These are phyloP conservation scores for Trichoderma sp. DNA, from an alignment of 2,329 filamentous ascomycete genomes.

Conservation along the genomic window DNA sequence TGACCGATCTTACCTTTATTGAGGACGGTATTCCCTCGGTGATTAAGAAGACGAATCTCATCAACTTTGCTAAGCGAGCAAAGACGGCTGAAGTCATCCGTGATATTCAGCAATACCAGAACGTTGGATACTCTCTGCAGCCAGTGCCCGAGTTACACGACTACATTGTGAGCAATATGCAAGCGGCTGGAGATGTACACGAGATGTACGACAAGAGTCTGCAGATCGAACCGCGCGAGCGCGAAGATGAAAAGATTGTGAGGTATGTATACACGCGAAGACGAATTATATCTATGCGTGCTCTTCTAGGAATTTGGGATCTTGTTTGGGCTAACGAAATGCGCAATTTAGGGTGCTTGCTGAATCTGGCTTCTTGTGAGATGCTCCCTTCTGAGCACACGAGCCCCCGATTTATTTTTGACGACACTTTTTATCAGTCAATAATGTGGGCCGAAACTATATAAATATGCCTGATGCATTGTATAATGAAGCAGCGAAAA, in stretches of 20 bases:
- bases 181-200: conserved; percentile 91
- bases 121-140: conserved; percentile 90
- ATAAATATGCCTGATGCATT: not conserved
- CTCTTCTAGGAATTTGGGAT: too few species aligned
- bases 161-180: conserved; percentile 96
- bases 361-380: conserved; percentile 62
- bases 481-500: conserved; percentile 9
- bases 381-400: not conserved
- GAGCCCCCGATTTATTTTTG: not conserved
- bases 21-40: conserved; percentile 96
- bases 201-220: conserved; percentile 99
- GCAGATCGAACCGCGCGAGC: conserved; percentile 87
- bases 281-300: not conserved
- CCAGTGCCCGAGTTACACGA: conserved; percentile 91
- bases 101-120: conserved; percentile 98
- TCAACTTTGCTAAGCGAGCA: conserved; percentile 97
- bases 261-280: conserved; percentile 63
- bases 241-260: conserved; percentile 99
- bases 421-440: not conserved
- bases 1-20: conserved; percentile 97
- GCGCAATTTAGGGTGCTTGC: conserved; percentile 53
- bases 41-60: conserved; percentile 93
- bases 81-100: conserved; percentile 98
- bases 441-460: not conserved
- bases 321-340: not conserved